Conservation (phyloP, 202 grass and related monocot genomes). For the Panicum hallii region DNA sequence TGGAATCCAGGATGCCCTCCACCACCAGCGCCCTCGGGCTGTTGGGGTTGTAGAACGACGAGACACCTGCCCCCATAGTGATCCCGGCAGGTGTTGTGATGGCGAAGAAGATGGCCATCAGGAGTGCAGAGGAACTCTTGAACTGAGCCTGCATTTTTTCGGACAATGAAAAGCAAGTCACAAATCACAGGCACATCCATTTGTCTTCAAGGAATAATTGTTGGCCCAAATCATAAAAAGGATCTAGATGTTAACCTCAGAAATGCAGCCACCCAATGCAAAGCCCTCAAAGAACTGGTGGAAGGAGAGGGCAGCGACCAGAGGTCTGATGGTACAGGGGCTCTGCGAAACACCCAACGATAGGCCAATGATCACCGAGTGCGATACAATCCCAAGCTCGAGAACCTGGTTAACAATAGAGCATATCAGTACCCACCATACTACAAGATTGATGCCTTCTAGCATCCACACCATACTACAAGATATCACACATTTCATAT, state of each 20-base stretch:
- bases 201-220: background rate
- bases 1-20: constrained; percentile 80
- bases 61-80: constrained; percentile 41
- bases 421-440: constrained; percentile 15
- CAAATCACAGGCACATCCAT: background rate
- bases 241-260: constrained; percentile 55
- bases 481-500: background rate
- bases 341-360: constrained; percentile 84
- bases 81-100: constrained; percentile 84
- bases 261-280: constrained; percentile 89
- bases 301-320: constrained; percentile 78
- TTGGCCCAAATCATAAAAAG: background rate
- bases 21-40: constrained; percentile 65
- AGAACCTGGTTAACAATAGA: constrained; percentile 58
- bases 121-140: constrained; percentile 49
- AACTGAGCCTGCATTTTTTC: constrained; percentile 69
- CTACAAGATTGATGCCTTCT: background rate
- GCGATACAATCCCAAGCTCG: constrained; percentile 86
- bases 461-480: background rate
- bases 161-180: constrained; percentile 15
- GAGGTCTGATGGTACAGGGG: constrained; percentile 79
- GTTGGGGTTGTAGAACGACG: constrained; percentile 74
- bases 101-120: constrained; percentile 83
- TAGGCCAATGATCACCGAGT: constrained; percentile 91
- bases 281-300: constrained; percentile 97